Base-by-base conservation (phyloP, 192 early-diverging fungal species). In the Paraglomus occultum region DNA sequence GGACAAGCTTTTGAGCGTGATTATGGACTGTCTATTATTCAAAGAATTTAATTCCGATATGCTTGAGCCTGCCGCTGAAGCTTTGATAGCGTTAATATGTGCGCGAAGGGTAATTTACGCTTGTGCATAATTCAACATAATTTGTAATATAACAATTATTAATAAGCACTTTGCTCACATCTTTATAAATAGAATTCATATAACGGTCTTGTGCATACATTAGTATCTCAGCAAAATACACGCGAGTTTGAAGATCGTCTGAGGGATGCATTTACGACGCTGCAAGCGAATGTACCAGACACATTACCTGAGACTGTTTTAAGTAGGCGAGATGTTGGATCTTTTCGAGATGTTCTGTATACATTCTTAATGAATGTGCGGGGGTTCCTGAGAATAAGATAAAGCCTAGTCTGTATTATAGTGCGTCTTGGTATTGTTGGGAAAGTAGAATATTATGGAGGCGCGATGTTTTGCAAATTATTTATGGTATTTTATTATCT, bases 301-400 rank as follows among this genome's bases (percentile, higher is more conserved):
- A 75, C 77, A 3, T 74, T 77, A 31, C 79, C 80, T 1, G 66
- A 74, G 11, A 47, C 64, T 9, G 58, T 77, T 20, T 54, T 81
- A 31, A 18, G 55, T 12, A 67, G 72, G 18, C 51, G 73, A 45
- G 74, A 76, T 44, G 80, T 74, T 44, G 54, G 71, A 38, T 54
- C 61, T n/a, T 82, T 80, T 20, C 68, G 77, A 39, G 80, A 87
- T 45, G 74, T 76, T 17, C 75, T 90, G 45, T 71, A 83, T 50
- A 50, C 72, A 43, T 85, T 89, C 60, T 71, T 90, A 54, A 82
- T 87, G 84, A 78, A 86, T 63, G 86, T 84, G 2, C 77, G 89
- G 51, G 89, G 86, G 51, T 82, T 90, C 22, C 77, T 90, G 59
- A 76, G 89, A 22, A 76, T 87, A 8, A 84, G 86, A 77, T 89